Conservation (phyloP, 2,329 filamentous ascomycete genomes). For the Boeremia lycopersici region DNA sequence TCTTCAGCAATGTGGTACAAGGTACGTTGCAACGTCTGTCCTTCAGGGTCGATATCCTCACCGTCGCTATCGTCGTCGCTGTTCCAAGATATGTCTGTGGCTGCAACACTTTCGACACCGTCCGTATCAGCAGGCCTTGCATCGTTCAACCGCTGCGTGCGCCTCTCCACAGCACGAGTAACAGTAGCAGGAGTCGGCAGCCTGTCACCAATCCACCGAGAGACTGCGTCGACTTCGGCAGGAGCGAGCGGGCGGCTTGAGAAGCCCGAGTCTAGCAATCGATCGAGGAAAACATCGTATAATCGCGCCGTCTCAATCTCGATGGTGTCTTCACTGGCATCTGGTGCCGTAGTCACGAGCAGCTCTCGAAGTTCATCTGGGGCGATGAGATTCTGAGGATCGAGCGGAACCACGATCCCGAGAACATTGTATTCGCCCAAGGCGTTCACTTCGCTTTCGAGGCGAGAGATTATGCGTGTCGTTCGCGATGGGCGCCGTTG, state of each 20-base stretch:
- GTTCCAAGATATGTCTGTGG: constrained; percentile 39
- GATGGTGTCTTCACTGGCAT: constrained; percentile 26
- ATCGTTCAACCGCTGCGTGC: constrained; percentile 22
- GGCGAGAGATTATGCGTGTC: constrained; percentile 23
- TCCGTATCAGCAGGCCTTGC: constrained; percentile 17
- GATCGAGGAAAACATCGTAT: constrained; percentile 41
- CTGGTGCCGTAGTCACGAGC: constrained; percentile 26
- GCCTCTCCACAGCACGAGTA: constrained; percentile 29
- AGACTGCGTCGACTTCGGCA: constrained; percentile 27
- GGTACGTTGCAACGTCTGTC: constrained; percentile 82
- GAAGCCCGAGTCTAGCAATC: constrained; percentile 31
- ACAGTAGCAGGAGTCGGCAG: constrained; percentile 24
- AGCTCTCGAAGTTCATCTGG: constrained; percentile 30
- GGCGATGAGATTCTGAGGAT: constrained; percentile 29
- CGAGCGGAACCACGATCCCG: constrained; percentile 30
- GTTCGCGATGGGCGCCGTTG: constrained; percentile 32
- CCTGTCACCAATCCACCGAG: constrained; percentile 23
- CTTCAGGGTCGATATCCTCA: constrained; percentile 53
- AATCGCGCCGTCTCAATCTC: constrained; percentile 28
- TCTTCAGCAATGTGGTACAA: constrained; percentile 94
- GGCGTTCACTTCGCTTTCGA: constrained; percentile 26
- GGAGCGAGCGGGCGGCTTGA: constrained; percentile 26
- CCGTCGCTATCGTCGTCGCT: constrained; percentile 50
- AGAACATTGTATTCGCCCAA: constrained; percentile 38
- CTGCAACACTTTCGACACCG: constrained; percentile 38